phyloP scores from a whole-genome alignment of 108 stramenopile genomes.

The Epipyxis sp. region DNA sequence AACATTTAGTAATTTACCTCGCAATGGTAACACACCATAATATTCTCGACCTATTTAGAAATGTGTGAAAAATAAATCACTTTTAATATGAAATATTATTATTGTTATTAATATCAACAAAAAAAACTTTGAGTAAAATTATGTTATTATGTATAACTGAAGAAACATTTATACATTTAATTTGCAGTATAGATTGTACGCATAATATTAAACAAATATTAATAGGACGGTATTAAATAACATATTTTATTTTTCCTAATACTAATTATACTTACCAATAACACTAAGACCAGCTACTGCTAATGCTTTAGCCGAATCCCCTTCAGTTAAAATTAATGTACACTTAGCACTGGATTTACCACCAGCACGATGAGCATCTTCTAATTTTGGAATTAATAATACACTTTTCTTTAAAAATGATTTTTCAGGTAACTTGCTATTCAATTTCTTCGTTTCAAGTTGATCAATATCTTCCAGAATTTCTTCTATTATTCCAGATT shows the following conservation, averaged over 20 bases:
- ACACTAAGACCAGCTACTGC: slow-evolving; percentile 87
- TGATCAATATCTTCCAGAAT: slow-evolving; percentile 53
- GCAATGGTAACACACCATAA: slow-evolving; percentile 95
- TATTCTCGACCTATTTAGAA: slow-evolving; percentile 80
- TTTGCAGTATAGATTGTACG: too few relatives aligned
- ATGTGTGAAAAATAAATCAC: too few relatives aligned
- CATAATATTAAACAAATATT: too few relatives aligned
- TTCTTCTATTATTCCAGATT: slow-evolving; percentile 79
- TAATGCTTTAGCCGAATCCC: slow-evolving; percentile 95
- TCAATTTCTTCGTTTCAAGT: slow-evolving; percentile 82
- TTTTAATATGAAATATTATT: too few relatives aligned
- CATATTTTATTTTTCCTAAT: too few relatives aligned
- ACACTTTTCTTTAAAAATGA: slow-evolving; percentile 84
- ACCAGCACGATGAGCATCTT: slow-evolving; percentile 96
- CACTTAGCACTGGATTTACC: slow-evolving; percentile 80
- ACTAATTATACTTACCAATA: too few relatives aligned
- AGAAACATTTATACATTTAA: too few relatives aligned
- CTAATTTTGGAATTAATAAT: slow-evolving; percentile 87
- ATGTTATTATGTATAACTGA: too few relatives aligned
- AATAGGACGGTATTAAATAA: too few relatives aligned
- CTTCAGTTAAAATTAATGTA: slow-evolving; percentile 96
- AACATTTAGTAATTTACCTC: slow-evolving; percentile 96
- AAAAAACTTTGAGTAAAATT: too few relatives aligned
- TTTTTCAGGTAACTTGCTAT: slow-evolving; percentile 77
- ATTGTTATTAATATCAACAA: too few relatives aligned